phyloP scores from a whole-genome alignment of 805 yeast genomes.

The Wickerhamomyces bovis region DNA sequence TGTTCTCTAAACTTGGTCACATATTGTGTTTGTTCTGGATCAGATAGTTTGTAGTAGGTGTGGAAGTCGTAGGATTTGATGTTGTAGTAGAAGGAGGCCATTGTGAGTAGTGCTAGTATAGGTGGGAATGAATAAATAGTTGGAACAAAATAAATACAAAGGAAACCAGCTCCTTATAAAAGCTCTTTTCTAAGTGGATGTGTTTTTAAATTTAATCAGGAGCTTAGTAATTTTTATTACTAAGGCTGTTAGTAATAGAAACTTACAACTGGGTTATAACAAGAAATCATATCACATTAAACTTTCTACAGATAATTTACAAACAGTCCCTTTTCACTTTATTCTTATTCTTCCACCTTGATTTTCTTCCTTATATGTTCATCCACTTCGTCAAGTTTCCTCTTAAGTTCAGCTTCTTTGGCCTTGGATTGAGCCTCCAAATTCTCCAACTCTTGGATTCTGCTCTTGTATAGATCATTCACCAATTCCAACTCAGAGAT shows the following conservation, averaged over 20 bases:
- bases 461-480: conserved; percentile 77
- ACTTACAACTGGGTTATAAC: neutral
- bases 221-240: too few species aligned
- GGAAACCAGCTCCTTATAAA: neutral
- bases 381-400: conserved; percentile 6
- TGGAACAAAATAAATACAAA: neutral
- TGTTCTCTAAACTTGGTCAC: conserved; percentile 35
- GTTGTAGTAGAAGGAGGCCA: conserved; percentile 15
- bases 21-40: conserved; percentile 24
- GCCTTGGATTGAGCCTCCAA: conserved; percentile 10
- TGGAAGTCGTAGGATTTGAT: conserved; percentile 47
- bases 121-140: neutral
- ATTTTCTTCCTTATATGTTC: conserved; percentile 15
- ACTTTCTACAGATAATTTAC: neutral
- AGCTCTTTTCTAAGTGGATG: too few species aligned
- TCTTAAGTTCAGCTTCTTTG: conserved; percentile 12
- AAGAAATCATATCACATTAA: neutral
- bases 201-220: too few species aligned
- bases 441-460: conserved; percentile 72
- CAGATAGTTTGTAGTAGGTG: conserved; percentile 37
- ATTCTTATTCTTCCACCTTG: conserved; percentile 11
- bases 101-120: neutral
- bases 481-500: conserved; percentile 87
- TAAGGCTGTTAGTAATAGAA: too few species aligned
- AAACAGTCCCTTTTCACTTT: neutral